Percentiles rank a stretch among this genome's conserved stretches.
phyloP scores from a whole-genome alignment of 2,329 filamentous ascomycete species.

The Rutstroemia sydowiana region DNA sequence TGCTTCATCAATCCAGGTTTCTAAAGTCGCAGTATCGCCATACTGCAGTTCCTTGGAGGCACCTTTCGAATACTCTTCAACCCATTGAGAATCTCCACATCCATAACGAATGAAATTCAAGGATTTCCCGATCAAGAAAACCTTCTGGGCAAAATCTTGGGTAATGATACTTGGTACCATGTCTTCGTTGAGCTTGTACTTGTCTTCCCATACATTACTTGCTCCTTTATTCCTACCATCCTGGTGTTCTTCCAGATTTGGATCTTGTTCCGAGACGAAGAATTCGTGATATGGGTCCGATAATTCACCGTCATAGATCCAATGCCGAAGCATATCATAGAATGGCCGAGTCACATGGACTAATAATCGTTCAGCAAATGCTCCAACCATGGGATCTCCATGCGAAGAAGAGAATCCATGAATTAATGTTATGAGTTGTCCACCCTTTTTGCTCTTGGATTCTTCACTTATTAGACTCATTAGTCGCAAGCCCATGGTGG shows the following conservation, averaged over 20 bases:
- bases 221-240: slow-evolving; percentile 50
- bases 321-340: slow-evolving; percentile 90
- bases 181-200: slow-evolving; percentile 75
- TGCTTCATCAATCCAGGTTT: slow-evolving; percentile 90
- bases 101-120: slow-evolving; percentile 97
- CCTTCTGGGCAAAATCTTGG: slow-evolving; percentile 87
- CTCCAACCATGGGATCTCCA: slow-evolving; percentile 88
- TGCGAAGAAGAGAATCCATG: slow-evolving; percentile 90
- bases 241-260: slow-evolving; percentile 37
- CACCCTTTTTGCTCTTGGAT: slow-evolving; percentile 75
- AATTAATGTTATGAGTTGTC: slow-evolving; percentile 87
- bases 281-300: slow-evolving; percentile 96
- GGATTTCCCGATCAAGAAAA: slow-evolving; percentile 95
- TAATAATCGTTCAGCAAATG: slow-evolving; percentile 84
- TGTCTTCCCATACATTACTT: slow-evolving; percentile 95
- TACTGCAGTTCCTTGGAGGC: slow-evolving; percentile 89
- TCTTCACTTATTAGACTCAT: slow-evolving; percentile 95
- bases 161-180: slow-evolving; percentile 95
- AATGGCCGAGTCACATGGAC: slow-evolving; percentile 86
- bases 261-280: slow-evolving; percentile 80
- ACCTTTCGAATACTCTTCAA: slow-evolving; percentile 88
- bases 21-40: slow-evolving; percentile 84
- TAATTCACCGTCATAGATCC: slow-evolving; percentile 97
- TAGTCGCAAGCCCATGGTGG: slow-evolving; percentile 86
- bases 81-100: slow-evolving; percentile 89